Percentiles rank a stretch among this genome's conserved stretches.
Evolutionary conservation across 2,329 filamentous ascomycete species (phyloP).

Genomic region (Ophiosphaerella herpotricha): DNA sequence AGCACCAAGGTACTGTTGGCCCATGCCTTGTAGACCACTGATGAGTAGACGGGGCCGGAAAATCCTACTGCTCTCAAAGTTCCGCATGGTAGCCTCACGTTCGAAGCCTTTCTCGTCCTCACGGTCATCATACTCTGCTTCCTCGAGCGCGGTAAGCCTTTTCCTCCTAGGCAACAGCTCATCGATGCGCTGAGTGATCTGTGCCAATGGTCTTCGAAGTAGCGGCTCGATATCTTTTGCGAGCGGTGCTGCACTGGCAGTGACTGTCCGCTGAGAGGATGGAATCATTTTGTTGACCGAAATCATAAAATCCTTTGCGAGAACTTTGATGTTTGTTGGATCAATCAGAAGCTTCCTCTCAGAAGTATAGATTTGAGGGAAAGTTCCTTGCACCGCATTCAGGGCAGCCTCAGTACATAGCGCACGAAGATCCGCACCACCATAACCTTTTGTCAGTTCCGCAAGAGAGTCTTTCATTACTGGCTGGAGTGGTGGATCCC

Average conservation of each 20-base stretch:
- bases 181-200: slow-evolving; percentile 72
- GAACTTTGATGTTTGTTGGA: slow-evolving; percentile 79
- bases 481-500: slow-evolving; percentile 76
- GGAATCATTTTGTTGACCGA: slow-evolving; percentile 96
- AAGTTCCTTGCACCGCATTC: slow-evolving; percentile 93
- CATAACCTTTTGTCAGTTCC: slow-evolving; percentile 91
- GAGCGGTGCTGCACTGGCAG: slow-evolving; percentile 80
- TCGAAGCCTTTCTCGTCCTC: slow-evolving; percentile 83
- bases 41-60: slow-evolving; percentile 89
- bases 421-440: slow-evolving; percentile 90
- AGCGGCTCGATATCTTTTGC: slow-evolving; percentile 81
- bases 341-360: slow-evolving; percentile 89
- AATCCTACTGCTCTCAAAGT: slow-evolving; percentile 82
- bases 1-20: slow-evolving; percentile 84
- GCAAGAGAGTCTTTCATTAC: slow-evolving; percentile 83
- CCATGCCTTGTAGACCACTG: slow-evolving; percentile 84
- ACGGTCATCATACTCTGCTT: slow-evolving; percentile 89
- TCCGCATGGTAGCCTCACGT: slow-evolving; percentile 72
- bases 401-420: slow-evolving; percentile 94
- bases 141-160: slow-evolving; percentile 85
- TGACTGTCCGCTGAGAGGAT: slow-evolving; percentile 87
- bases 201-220: slow-evolving; percentile 70
- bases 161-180: slow-evolving; percentile 82
- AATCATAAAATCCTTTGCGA: slow-evolving; percentile 95
- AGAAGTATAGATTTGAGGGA: slow-evolving; percentile 93